Evolutionary conservation across 768 basidiomycete species (phyloP).

Genomic region (Galerina sulciceps): DNA sequence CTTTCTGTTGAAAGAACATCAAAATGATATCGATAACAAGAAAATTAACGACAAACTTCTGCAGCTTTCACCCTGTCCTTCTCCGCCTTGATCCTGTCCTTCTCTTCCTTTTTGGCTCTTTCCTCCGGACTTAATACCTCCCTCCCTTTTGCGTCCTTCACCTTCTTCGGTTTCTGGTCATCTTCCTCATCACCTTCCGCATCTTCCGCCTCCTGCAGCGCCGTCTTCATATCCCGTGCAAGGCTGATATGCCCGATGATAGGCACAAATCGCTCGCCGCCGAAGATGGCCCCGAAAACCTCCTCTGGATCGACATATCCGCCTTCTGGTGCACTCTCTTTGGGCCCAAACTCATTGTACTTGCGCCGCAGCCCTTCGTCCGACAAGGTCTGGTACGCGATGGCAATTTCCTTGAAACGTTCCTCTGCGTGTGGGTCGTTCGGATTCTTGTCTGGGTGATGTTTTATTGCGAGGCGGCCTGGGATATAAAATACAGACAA

Average conservation of each 20-base stretch:
- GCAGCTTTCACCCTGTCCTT: slow-evolving; percentile 66
- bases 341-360: slow-evolving; percentile 91
- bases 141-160: slow-evolving; percentile 55
- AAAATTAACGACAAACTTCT: slow-evolving; percentile 55
- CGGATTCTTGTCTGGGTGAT: slow-evolving; percentile 92
- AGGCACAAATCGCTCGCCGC: slow-evolving; percentile 83
- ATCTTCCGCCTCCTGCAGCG: slow-evolving; percentile 85
- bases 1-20: slow-evolving; percentile 55
- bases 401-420: slow-evolving; percentile 89
- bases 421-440: slow-evolving; percentile 86
- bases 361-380: slow-evolving; percentile 77
- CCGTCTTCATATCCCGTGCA: slow-evolving; percentile 91
- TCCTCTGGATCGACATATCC: slow-evolving; percentile 89
- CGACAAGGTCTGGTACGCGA: slow-evolving; percentile 87
- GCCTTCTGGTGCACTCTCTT: slow-evolving; percentile 82
- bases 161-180: slow-evolving; percentile 43
- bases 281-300: slow-evolving; percentile 84
- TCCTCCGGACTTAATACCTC: slow-evolving; percentile 71
- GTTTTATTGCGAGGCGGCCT: slow-evolving; percentile 88
- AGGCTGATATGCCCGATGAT: slow-evolving; percentile 90
- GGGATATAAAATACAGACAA: neutral
- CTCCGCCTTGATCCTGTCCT: slow-evolving; percentile 67
- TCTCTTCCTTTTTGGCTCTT: slow-evolving; percentile 75
- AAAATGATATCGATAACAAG: neutral
- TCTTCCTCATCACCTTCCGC: slow-evolving; percentile 50